A percentile compares a stretch with the other conserved stretches of the same genome.
Conservation (phyloP, 108 stramenopile species). For the Discostella stelligeroides region DNA sequence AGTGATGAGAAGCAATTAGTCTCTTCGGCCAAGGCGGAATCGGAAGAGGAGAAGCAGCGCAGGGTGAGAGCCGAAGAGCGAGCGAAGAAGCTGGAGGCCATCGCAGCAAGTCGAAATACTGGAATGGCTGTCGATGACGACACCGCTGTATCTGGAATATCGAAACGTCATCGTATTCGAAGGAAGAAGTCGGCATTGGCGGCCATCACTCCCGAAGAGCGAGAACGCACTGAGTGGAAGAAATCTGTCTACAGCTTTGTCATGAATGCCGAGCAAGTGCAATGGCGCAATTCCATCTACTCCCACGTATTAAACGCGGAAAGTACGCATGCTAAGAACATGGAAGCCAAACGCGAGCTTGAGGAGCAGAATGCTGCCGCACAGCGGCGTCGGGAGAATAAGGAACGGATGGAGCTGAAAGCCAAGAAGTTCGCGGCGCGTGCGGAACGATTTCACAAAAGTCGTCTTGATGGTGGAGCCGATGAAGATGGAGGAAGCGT, state of each 20-base stretch:
- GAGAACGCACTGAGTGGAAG: conserved; percentile 40
- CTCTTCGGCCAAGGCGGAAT: conserved; percentile 23
- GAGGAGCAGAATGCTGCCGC: conserved; percentile 38
- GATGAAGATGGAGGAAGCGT: conserved; percentile 45
- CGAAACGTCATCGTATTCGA: conserved; percentile 41
- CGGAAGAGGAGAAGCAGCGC: conserved; percentile 43
- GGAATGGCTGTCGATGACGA: conserved; percentile 31
- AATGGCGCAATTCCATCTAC: conserved; percentile 37
- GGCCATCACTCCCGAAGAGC: conserved; percentile 39
- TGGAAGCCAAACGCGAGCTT: conserved; percentile 25
- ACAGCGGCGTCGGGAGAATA: conserved; percentile 29
- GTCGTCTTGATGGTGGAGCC: conserved; percentile 25
- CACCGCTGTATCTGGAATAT: conserved; percentile 51
- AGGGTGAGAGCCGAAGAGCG: conserved; percentile 39
- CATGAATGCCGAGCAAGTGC: conserved; percentile 39
- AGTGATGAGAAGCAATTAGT: conserved; percentile 2
- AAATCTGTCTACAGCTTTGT: conserved; percentile 30
- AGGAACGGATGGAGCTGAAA: conserved; percentile 30
- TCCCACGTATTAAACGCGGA: conserved; percentile 36
- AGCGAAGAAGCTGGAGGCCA: conserved; percentile 50
- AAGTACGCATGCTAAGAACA: conserved; percentile 33
- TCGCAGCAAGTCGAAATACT: conserved; percentile 36
- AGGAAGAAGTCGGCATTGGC: conserved; percentile 54
- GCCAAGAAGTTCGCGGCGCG: conserved; percentile 50
- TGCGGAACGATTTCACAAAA: conserved; percentile 43